Evolutionary conservation across 345 rosid species (phyloP).

Genomic region (Syzygium jambos): DNA sequence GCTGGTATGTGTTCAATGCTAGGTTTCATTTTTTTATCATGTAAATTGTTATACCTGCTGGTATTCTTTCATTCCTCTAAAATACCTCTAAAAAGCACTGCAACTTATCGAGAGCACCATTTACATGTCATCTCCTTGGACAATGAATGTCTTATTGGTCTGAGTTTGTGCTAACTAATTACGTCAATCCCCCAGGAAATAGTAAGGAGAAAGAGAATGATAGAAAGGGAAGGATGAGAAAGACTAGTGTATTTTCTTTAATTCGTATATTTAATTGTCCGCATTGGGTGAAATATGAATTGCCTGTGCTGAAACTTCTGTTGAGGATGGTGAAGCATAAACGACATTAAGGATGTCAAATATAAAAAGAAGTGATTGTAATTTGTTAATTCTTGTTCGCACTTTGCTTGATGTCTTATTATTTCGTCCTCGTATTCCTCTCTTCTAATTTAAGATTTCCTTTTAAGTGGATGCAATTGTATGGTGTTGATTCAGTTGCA

Average conservation of each 20-base stretch:
- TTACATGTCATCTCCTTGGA: background rate
- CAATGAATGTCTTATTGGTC: background rate
- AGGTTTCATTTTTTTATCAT: background rate
- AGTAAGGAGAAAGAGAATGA: background rate
- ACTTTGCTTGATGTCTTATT: background rate
- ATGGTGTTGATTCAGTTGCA: background rate
- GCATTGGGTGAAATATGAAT: background rate
- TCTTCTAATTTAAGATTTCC: background rate
- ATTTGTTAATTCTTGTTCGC: background rate
- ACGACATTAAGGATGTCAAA: background rate
- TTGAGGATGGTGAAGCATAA: background rate
- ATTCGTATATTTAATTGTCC: background rate
- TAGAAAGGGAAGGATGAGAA: background rate
- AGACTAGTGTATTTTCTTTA: background rate
- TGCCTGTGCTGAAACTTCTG: background rate
- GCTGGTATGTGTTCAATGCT: slow-evolving; percentile 38
- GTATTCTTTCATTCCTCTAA: background rate
- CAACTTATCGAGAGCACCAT: background rate
- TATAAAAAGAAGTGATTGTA: background rate
- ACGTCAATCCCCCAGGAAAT: background rate
- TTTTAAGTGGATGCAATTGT: background rate
- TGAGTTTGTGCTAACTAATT: background rate
- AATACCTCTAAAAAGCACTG: background rate
- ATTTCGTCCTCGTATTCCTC: background rate
- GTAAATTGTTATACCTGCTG: background rate